Conservation (phyloP, 106 monocot genomes). For the Phalaenopsis equestris region DNA sequence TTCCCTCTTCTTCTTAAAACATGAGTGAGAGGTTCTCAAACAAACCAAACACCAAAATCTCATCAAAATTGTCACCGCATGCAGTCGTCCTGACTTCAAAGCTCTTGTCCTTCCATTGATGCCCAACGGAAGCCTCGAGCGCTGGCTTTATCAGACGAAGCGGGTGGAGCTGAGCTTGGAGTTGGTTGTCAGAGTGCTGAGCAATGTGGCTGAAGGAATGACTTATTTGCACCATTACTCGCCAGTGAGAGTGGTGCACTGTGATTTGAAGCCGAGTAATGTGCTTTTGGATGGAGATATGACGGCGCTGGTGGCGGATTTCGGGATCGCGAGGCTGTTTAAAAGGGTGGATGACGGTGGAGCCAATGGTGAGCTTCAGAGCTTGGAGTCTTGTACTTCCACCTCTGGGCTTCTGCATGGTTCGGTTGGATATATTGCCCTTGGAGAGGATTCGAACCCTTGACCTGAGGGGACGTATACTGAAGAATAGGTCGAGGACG, state of each 20-base stretch:
- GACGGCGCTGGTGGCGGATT: slow-evolving; percentile 71
- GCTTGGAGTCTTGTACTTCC: too few relatives aligned
- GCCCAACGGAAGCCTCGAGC: slow-evolving; percentile 78
- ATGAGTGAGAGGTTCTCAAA: slow-evolving; percentile 71
- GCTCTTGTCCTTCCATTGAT: slow-evolving; percentile 80
- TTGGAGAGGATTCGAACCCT: too few relatives aligned
- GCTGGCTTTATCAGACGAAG: slow-evolving; percentile 41
- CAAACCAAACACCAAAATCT: slow-evolving; percentile 73
- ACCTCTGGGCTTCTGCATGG: too few relatives aligned
- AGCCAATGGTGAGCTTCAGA: not conserved
- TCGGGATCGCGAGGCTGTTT: slow-evolving; percentile 66
- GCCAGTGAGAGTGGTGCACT: slow-evolving; percentile 65
- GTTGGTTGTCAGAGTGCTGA: slow-evolving; percentile 42
- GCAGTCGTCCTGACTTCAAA: slow-evolving; percentile 75
- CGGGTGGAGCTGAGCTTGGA: slow-evolving; percentile 21
- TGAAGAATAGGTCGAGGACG: too few relatives aligned
- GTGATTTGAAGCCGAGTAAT: too few relatives aligned
- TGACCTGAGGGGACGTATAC: too few relatives aligned
- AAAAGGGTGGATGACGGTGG: slow-evolving; percentile 12
- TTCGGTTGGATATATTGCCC: slow-evolving; percentile 82
- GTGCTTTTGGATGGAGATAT: slow-evolving; percentile 75
- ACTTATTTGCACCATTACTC: slow-evolving; percentile 88
- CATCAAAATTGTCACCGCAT: slow-evolving; percentile 76
- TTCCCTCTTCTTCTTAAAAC: slow-evolving; percentile 26
- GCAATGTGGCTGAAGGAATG: slow-evolving; percentile 73